phyloP scores from a whole-genome alignment of 768 basidiomycete genomes.

The Tephrocybe rancida region DNA sequence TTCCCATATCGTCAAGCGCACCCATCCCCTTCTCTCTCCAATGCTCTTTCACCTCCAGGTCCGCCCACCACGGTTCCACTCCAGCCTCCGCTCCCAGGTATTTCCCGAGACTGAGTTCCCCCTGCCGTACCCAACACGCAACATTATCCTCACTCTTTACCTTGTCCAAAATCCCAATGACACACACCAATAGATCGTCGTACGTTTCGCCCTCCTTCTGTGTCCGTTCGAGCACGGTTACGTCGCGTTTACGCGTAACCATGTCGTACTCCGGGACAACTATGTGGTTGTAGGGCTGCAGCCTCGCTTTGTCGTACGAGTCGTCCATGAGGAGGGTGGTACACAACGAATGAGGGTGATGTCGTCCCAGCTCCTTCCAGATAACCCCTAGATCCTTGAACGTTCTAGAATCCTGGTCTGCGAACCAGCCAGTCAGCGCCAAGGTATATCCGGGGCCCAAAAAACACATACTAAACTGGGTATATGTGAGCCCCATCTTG shows the following conservation, averaged over 20 bases:
- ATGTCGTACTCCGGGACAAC: conserved; percentile 71
- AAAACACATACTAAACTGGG: conserved; percentile 61
- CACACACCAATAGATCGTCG: conserved; percentile 66
- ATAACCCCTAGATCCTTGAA: neutral
- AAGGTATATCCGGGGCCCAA: neutral
- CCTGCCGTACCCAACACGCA: conserved; percentile 64
- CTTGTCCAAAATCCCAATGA: conserved; percentile 65
- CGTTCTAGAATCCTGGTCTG: neutral
- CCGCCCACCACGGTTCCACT: neutral
- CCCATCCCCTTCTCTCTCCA: neutral
- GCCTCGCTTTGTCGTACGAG: conserved; percentile 49
- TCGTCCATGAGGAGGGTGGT: conserved; percentile 51
- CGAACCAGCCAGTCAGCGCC: neutral
- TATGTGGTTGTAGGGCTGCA: conserved; percentile 80
- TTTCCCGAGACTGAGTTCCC: conserved; percentile 32
- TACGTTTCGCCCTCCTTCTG: conserved; percentile 18
- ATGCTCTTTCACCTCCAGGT: neutral
- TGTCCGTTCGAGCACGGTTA: neutral
- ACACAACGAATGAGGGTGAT: conserved; percentile 34
- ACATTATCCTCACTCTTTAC: conserved; percentile 60
- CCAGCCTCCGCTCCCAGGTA: neutral
- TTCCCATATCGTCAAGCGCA: neutral
- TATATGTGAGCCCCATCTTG: conserved; percentile 59
- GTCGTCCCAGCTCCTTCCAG: neutral
- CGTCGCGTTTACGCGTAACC: conserved; percentile 2